Evolutionary conservation across 2,329 filamentous ascomycete species (phyloP).

Genomic region (Orbilia oligospora): DNA sequence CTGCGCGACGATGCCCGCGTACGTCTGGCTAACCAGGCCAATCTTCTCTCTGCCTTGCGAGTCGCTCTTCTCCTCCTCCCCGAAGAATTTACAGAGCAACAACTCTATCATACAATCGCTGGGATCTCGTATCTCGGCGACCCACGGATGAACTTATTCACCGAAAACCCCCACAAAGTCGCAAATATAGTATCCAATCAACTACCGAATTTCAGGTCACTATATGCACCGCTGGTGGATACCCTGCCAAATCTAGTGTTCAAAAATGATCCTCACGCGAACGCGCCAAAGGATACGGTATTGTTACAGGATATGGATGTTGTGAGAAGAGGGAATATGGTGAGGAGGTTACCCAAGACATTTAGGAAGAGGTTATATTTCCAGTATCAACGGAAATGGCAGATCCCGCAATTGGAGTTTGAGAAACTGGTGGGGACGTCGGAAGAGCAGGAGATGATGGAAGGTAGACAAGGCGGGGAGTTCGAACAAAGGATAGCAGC

Average conservation of each 20-base stretch:
- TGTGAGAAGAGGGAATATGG: constrained; percentile 92
- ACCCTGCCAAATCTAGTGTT: constrained; percentile 91
- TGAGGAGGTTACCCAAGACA: constrained; percentile 85
- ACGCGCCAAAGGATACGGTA: constrained; percentile 71
- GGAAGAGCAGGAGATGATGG: constrained; percentile 77
- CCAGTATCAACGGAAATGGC: constrained; percentile 91
- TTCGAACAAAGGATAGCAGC: constrained; percentile 91
- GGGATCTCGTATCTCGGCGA: constrained; percentile 95
- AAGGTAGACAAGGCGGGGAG: constrained; percentile 80
- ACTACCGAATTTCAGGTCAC: constrained; percentile 87
- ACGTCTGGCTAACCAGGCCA: constrained; percentile 94
- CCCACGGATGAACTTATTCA: constrained; percentile 91
- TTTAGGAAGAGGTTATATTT: constrained; percentile 95
- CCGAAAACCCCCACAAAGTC: constrained; percentile 93
- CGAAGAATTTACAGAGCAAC: constrained; percentile 83
- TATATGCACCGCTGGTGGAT: constrained; percentile 90
- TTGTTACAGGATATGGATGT: constrained; percentile 94
- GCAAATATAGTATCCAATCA: constrained; percentile 94
- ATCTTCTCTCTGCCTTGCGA: constrained; percentile 90
- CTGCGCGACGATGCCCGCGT: constrained; percentile 92
- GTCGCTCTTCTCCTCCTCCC: constrained; percentile 90
- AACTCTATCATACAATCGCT: constrained; percentile 91
- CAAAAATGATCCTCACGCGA: constrained; percentile 73
- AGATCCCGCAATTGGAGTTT: constrained; percentile 87
- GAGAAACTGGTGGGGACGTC: constrained; percentile 84